Evolutionary conservation across 1,284 basidiomycete genomes (phyloP).

Genomic region (Sparassis latifolia): DNA sequence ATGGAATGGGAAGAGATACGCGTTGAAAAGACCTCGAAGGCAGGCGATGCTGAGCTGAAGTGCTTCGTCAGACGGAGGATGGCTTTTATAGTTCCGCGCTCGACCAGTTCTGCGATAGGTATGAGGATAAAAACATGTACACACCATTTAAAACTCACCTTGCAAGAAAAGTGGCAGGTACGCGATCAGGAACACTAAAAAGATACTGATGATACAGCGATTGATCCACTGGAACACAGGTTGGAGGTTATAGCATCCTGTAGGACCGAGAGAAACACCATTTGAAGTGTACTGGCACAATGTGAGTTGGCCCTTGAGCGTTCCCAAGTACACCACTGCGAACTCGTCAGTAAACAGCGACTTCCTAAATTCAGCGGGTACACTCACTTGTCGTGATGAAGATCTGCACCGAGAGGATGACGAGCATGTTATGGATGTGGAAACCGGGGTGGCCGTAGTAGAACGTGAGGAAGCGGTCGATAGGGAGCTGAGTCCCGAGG

Average conservation of each 20-base stretch:
- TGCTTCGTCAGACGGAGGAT: constrained; percentile 87
- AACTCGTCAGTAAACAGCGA: neutral
- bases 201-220: constrained; percentile 92
- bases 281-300: constrained; percentile 74
- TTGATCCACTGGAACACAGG: constrained; percentile 92
- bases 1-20: constrained; percentile 97
- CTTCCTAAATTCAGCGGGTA: no score
- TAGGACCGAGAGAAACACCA: constrained; percentile 69
- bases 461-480: constrained; percentile 98
- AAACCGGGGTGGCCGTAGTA: constrained; percentile 99
- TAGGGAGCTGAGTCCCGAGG: constrained; percentile 95
- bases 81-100: constrained; percentile 86
- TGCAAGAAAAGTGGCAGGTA: constrained; percentile 92
- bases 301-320: constrained; percentile 72
- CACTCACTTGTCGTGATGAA: constrained; percentile 81
- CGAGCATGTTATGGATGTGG: constrained; percentile 99
- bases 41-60: constrained; percentile 87
- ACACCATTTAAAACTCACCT: constrained; percentile 42
- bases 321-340: constrained; percentile 86
- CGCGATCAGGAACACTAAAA: constrained; percentile 94
- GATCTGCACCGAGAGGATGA: constrained; percentile 90
- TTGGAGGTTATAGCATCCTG: constrained; percentile 87
- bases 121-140: constrained; percentile 6
- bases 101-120: constrained; percentile 69
- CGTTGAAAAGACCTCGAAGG: constrained; percentile 94